Conservation (phyloP, 2,329 filamentous ascomycete genomes). For the Penicillium olsonii region DNA sequence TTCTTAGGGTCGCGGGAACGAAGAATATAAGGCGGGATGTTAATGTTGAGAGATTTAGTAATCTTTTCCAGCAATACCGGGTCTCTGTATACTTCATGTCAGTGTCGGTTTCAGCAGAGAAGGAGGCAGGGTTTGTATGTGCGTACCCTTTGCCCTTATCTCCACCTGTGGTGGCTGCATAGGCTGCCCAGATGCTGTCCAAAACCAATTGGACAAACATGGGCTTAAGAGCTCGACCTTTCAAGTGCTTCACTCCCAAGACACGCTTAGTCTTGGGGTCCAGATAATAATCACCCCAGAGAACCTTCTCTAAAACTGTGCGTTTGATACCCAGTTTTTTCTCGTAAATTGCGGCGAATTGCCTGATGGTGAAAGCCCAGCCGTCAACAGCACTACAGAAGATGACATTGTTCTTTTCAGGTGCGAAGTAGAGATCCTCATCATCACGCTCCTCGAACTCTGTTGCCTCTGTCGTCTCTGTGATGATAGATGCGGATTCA, state of each 20-base stretch:
- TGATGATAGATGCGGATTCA: conserved; percentile 52
- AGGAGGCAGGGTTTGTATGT: conserved; percentile 22
- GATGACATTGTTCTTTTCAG: conserved; percentile 98
- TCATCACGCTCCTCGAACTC: conserved; percentile 90
- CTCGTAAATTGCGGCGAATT: conserved; percentile 91
- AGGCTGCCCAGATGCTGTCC: conserved; percentile 94
- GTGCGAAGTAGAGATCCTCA: conserved; percentile 96
- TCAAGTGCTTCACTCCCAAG: conserved; percentile 85
- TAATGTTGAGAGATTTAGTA: conserved; percentile 84
- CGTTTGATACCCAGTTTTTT: conserved; percentile 96
- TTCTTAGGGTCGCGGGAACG: conserved; percentile 81
- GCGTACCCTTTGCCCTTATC: conserved; percentile 77
- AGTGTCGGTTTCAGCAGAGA: conserved; percentile 29
- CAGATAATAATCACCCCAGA: conserved; percentile 96
- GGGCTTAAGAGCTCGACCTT: conserved; percentile 86
- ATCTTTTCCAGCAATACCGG: conserved; percentile 85
- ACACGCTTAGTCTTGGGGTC: conserved; percentile 97
- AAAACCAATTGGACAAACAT: conserved; percentile 97
- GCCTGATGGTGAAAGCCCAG: conserved; percentile 97
- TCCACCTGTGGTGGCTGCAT: conserved; percentile 83
- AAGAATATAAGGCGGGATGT: conserved; percentile 78
- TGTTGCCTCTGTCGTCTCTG: conserved; percentile 53
- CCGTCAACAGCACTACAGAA: conserved; percentile 97
- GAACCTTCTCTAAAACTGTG: conserved; percentile 81
- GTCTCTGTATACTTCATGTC: conserved; percentile 57